Evolutionary conservation across 2,329 filamentous ascomycete species (phyloP).

Genomic region (Fusarium sp.): DNA sequence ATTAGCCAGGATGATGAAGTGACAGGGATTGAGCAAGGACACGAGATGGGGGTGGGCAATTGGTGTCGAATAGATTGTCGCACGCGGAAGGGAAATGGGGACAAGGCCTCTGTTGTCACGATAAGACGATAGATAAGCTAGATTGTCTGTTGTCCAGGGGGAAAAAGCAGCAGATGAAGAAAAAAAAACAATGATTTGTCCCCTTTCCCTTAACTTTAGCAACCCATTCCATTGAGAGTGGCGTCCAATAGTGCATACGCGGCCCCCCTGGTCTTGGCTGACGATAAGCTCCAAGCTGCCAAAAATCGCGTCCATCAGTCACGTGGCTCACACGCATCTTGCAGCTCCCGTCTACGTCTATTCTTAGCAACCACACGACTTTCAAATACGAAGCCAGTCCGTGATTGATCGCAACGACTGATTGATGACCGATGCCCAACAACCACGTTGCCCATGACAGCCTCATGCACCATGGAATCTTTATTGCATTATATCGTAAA

Average conservation of each 20-base stretch:
- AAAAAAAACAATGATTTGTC: conserved; percentile 1
- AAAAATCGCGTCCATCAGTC: conserved; percentile 26
- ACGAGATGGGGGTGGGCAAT: conserved; percentile 34
- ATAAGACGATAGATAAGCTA: conserved; percentile 27
- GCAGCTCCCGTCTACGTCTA: background rate
- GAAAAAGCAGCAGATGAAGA: background rate
- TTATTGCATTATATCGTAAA: background rate
- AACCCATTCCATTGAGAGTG: conserved; percentile 13
- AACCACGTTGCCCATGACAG: background rate
- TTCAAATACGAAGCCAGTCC: conserved; percentile 13
- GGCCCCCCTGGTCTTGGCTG: conserved; percentile 14
- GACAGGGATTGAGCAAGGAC: conserved; percentile 32
- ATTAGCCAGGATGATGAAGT: conserved; percentile 20
- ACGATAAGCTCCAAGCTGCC: background rate
- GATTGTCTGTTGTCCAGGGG: conserved; percentile 2
- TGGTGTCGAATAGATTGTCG: conserved; percentile 32
- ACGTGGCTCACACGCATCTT: background rate
- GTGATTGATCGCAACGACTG: background rate
- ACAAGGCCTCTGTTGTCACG: conserved; percentile 6
- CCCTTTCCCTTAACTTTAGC: background rate
- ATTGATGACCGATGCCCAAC: background rate
- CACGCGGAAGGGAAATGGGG: conserved; percentile 16
- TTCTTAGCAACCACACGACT: conserved; percentile 19
- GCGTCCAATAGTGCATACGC: conserved; percentile 31
- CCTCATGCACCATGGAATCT: background rate